Evolutionary conservation across 495 filamentous ascomycete species (phyloP).

Genomic region (Parachaetomium inaequale): DNA sequence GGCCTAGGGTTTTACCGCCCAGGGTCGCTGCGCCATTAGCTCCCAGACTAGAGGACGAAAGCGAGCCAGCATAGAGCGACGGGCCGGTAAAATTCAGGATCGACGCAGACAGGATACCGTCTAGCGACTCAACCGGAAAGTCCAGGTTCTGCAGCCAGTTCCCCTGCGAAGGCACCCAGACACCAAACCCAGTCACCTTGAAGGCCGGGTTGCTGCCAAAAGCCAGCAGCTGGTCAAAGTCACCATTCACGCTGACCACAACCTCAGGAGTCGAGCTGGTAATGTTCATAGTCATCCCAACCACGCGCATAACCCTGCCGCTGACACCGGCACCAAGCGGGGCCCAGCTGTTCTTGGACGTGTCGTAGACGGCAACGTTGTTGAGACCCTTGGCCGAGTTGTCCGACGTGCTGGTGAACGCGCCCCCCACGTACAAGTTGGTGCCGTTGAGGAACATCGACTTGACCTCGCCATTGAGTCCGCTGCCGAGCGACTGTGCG

Average conservation of each 20-base stretch:
- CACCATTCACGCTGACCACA: constrained; percentile 74
- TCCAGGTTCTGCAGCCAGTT: constrained; percentile 88
- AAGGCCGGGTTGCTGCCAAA: constrained; percentile 60
- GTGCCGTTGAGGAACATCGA: constrained; percentile 63
- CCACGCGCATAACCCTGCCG: constrained; percentile 68
- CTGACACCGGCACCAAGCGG: constrained; percentile 84
- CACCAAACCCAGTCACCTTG: constrained; percentile 68
- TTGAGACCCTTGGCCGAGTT: constrained; percentile 58
- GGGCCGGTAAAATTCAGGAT: constrained; percentile 56
- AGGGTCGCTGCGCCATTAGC: constrained; percentile 68
- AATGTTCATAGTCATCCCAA: constrained; percentile 76
- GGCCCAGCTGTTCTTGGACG: constrained; percentile 63
- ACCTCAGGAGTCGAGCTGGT: constrained; percentile 65
- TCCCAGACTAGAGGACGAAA: constrained; percentile 65
- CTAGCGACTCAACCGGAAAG: constrained; percentile 58
- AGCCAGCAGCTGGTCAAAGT: constrained; percentile 67
- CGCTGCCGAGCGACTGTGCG: constrained; percentile 59
- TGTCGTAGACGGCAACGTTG: constrained; percentile 74
- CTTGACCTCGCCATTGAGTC: constrained; percentile 75
- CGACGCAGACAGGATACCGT: constrained; percentile 66
- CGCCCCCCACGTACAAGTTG: constrained; percentile 76
- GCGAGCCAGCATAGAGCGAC: constrained; percentile 71
- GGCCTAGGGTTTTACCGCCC: constrained; percentile 43
- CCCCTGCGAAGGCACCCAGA: constrained; percentile 87
- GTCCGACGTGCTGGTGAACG: constrained; percentile 72